Evolutionary conservation across 306 rosid species (phyloP), one percentile per base, ranked within the genome.

Genomic region (Prunus mume): DNA sequence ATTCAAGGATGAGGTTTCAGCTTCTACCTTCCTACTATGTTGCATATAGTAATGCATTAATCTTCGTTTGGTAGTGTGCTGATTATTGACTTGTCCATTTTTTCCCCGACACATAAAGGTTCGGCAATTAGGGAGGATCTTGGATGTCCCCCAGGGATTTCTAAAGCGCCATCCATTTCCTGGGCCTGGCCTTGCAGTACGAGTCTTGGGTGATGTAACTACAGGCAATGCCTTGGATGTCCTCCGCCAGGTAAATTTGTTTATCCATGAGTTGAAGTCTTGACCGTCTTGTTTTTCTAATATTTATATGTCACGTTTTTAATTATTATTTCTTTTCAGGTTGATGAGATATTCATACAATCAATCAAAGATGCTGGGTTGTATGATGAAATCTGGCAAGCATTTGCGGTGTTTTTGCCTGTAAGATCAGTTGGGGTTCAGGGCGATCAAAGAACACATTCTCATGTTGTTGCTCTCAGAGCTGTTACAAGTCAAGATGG

Each of bases 401-500:
- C 98, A 7, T 95, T 95, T 88, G 97, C 96, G 45, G 98, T 92
- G 75, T 95, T 92, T 85, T 88, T 92, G 75, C 98, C 98, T 2
- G 73, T 92, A 62, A 85, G 87, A 84, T 90, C 98, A 17, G 97
- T 95, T 79, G 97, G 98, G 77, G 96, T 95, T 80, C 97, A 90
- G 86, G 98, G 97, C 46, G 96, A 95, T 80, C 92, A 92, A 79
- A 87, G 98, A 87, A 95, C 98, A 41, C 98, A 95, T 79, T 93
- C 97, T 72, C 97, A 95, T 85, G 97, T 93, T 54, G 97, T 95
- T 71, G 90, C 93, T 61, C 92, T 95, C 14, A 84, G 99, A 84
- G 99, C 99, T 70, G 97, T 95, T 62, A 95, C 99, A 8, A 95
- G 99, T 86, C 96, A 95, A 79, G 98, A 95, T 83, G 98, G 97